Percentiles rank a stretch among this genome's conserved stretches.
Conservation (phyloP, 495 filamentous ascomycete genomes). For the Podospora bellae-mahoneyi region DNA sequence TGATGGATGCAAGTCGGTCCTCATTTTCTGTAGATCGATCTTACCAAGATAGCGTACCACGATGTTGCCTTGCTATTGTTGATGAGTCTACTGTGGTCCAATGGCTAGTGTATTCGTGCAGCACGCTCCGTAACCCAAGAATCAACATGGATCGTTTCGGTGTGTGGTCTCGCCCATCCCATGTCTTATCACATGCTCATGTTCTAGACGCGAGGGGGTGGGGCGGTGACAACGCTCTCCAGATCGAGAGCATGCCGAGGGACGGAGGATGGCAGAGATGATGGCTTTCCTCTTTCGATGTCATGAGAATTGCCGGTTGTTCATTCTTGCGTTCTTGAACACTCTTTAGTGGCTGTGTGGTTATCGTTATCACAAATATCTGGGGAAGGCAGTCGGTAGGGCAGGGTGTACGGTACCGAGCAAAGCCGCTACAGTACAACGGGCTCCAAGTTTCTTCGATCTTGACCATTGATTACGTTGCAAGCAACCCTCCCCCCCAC, state of each 20-base stretch:
- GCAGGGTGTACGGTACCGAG: not conserved
- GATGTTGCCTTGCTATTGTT: no score
- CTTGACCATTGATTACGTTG: not conserved
- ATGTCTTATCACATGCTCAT: constrained; percentile 21
- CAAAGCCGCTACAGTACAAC: constrained; percentile 7
- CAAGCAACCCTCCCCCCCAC: not conserved
- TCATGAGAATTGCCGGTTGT: not conserved
- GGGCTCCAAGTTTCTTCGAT: not conserved
- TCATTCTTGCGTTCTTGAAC: not conserved
- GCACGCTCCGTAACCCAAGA: not conserved
- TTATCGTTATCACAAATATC: not conserved
- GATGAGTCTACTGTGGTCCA: not conserved
- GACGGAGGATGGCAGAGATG: not conserved
- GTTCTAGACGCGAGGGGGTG: not conserved
- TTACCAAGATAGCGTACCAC: constrained; percentile 5
- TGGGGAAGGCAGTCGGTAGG: not conserved
- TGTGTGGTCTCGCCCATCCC: constrained; percentile 6
- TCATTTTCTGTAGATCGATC: constrained; percentile 14
- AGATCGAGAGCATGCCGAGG: constrained; percentile 14
- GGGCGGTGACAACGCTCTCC: not conserved
- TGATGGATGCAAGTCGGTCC: constrained; percentile 5
- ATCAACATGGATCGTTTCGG: not conserved
- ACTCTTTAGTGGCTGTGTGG: not conserved
- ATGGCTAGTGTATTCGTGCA: not conserved
- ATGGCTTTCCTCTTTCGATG: constrained; percentile 2